These are phyloP conservation scores for Lichina pygmaea DNA, from an alignment of 495 filamentous ascomycete genomes.

Conservation along the genomic window DNA sequence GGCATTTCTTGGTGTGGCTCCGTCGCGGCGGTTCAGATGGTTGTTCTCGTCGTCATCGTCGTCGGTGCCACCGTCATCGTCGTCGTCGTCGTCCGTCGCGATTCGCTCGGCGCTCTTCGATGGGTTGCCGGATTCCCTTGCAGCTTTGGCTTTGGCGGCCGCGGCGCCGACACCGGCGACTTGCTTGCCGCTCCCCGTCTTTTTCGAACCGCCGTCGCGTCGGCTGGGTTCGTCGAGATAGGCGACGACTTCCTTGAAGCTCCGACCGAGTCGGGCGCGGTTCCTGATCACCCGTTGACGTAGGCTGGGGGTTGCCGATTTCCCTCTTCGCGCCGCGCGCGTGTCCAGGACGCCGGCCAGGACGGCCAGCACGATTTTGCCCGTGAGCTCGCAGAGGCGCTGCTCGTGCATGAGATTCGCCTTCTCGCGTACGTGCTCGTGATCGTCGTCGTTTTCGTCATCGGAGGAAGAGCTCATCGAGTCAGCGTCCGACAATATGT, in stretches of 20 bases:
- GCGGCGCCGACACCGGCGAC: not conserved
- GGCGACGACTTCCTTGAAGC: slow-evolving; percentile 50
- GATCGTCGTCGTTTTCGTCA: slow-evolving; percentile 27
- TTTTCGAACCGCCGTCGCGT: slow-evolving; percentile 12
- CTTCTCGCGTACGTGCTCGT: slow-evolving; percentile 22
- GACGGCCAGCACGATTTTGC: slow-evolving; percentile 56
- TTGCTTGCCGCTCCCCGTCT: slow-evolving; percentile 7
- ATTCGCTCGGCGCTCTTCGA: too few species aligned
- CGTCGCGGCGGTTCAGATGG: too few species aligned
- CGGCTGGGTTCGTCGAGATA: slow-evolving; percentile 36
- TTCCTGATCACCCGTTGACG: slow-evolving; percentile 39
- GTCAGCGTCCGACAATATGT: slow-evolving; percentile 20
- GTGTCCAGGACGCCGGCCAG: slow-evolving; percentile 42
- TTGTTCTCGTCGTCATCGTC: too few species aligned
- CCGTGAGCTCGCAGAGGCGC: slow-evolving; percentile 56
- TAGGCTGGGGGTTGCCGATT: slow-evolving; percentile 11
- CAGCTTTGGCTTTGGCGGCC: too few species aligned
- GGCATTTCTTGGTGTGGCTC: not conserved
- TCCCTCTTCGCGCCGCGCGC: slow-evolving; percentile 22
- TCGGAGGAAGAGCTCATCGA: slow-evolving; percentile 21
- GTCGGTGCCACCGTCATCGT: too few species aligned
- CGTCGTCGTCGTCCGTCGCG: too few species aligned
- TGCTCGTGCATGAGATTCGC: slow-evolving; percentile 40
- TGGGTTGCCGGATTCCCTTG: too few species aligned
- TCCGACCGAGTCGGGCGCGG: slow-evolving; percentile 34